Conservation (phyloP, 352 stramenopile genomes). For the Globisporangium canariense region DNA sequence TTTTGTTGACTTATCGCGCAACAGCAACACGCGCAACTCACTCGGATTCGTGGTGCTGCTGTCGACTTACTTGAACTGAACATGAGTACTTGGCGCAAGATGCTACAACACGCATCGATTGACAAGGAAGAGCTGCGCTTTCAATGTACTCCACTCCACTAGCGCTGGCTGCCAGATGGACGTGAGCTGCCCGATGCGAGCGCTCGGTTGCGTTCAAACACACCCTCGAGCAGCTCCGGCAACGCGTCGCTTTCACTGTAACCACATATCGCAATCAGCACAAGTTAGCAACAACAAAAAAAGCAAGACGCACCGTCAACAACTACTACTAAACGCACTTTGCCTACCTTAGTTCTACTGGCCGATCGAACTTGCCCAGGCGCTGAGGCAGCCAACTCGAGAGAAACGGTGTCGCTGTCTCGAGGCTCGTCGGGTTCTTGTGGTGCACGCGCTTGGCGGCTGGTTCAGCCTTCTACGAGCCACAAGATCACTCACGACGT, state of each 20-base stretch:
- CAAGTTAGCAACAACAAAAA: background rate
- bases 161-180: background rate
- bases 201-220: slow-evolving; percentile 14
- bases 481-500: too few species aligned
- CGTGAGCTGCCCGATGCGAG: background rate
- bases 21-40: background rate
- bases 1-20: background rate
- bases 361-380: slow-evolving; percentile 16
- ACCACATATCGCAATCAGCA: background rate
- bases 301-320: background rate
- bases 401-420: background rate
- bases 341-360: slow-evolving; percentile 7
- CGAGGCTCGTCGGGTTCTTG: background rate
- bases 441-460: background rate
- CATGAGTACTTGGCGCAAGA: background rate
- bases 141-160: background rate
- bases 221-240: slow-evolving; percentile 13
- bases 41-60: background rate
- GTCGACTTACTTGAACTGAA: background rate
- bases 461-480: background rate
- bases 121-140: background rate
- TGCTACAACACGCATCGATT: background rate
- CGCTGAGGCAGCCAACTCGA: slow-evolving; percentile 1
- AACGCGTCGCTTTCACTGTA: slow-evolving; percentile 4
- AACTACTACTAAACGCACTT: background rate